Conservation (phyloP, 768 basidiomycete genomes). For the Gloeostereum incarnatum region DNA sequence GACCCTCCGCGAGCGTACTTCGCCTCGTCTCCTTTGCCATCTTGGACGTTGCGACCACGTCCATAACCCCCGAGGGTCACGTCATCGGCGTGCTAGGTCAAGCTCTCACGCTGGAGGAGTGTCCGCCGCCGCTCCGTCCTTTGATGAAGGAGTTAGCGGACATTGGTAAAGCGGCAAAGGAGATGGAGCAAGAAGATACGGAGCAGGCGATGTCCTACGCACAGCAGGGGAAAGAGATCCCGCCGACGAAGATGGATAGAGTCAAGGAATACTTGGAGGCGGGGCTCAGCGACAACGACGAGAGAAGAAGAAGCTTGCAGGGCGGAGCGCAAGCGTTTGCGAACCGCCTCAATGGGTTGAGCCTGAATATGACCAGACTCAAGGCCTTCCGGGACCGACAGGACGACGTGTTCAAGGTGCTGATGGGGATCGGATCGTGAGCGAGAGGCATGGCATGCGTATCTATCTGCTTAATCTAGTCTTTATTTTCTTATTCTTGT, state of each 20-base stretch:
- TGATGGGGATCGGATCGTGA: constrained; percentile 35
- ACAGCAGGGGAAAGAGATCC: constrained; percentile 23
- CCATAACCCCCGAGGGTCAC: constrained; percentile 37
- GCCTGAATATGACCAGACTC: constrained; percentile 60
- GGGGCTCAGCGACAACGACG: constrained; percentile 39
- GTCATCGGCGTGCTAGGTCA: constrained; percentile 52
- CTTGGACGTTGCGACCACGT: constrained; percentile 50
- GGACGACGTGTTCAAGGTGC: constrained; percentile 58
- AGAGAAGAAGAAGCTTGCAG: constrained; percentile 40
- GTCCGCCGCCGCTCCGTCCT: constrained; percentile 54
- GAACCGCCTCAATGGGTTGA: constrained; percentile 69
- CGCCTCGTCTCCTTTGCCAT: constrained; percentile 63
- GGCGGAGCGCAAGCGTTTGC: constrained; percentile 64
- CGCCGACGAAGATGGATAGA: constrained; percentile 43
- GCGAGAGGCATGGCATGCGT: too few relatives aligned
- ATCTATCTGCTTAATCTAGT: too few relatives aligned
- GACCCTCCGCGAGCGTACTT: constrained; percentile 77
- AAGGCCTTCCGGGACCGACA: constrained; percentile 68
- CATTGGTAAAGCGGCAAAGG: constrained; percentile 41
- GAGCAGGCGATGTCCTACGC: constrained; percentile 33
- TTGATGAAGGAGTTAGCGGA: constrained; percentile 57
- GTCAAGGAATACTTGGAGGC: constrained; percentile 47
- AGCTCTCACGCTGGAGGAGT: constrained; percentile 45
- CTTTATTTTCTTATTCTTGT: too few relatives aligned
- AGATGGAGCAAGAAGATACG: constrained; percentile 47